Evolutionary conservation across 1,284 basidiomycete genomes (phyloP).

Genomic region (Austroboletus rostrupii): DNA sequence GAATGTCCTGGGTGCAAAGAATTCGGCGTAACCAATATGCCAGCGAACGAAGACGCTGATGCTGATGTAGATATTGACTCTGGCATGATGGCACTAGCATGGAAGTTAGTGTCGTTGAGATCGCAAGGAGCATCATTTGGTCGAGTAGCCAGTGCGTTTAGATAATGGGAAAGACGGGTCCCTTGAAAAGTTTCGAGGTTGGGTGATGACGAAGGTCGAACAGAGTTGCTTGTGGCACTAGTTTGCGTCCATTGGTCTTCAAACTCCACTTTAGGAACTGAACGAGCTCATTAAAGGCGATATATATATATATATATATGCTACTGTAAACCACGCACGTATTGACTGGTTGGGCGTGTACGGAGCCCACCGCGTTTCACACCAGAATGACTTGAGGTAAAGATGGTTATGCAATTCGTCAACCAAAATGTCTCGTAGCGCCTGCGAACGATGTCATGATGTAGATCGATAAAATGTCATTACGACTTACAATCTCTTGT

Average conservation of each 20-base stretch:
- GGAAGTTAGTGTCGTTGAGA: conserved; percentile 52
- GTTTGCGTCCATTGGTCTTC: conserved; percentile 42
- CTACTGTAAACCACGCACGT: conserved; percentile 45
- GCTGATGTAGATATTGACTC: conserved; percentile 29
- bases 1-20: conserved; percentile 15
- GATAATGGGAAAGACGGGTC: conserved; percentile 58
- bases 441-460: conserved; percentile 42
- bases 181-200: conserved; percentile 28
- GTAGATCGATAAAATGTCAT: background rate
- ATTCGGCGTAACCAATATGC: conserved; percentile 14
- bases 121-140: conserved; percentile 81
- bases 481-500: conserved; percentile 78
- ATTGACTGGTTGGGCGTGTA: conserved; percentile 79
- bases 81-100: conserved; percentile 25
- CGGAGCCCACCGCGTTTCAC: conserved; percentile 86
- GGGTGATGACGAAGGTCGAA: conserved; percentile 35
- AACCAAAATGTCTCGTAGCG: conserved; percentile 86
- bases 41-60: conserved; percentile 26
- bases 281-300: conserved; percentile 8
- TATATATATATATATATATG: conserved; percentile 1
- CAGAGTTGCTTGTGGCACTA: conserved; percentile 27
- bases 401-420: conserved; percentile 97
- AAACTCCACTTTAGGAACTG: conserved; percentile 58
- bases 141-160: conserved; percentile 68
- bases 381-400: conserved; percentile 97